phyloP scores from a whole-genome alignment of 768 basidiomycete species.

The Hericium erinaceus region DNA sequence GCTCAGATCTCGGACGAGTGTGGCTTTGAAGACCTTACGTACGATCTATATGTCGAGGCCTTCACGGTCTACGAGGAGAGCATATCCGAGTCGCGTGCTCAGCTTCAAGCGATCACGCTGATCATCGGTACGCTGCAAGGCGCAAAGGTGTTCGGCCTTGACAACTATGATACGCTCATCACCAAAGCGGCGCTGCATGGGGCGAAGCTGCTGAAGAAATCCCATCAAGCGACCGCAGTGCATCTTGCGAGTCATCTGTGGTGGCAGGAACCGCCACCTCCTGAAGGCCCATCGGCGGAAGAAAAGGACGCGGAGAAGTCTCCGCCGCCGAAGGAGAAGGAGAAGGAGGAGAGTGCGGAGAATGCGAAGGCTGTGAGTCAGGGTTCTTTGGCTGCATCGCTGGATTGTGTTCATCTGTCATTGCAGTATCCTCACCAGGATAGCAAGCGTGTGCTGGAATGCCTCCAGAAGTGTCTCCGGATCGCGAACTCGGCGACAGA shows the following conservation, averaged over 20 bases:
- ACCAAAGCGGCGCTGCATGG: slow-evolving; percentile 99
- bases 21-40: slow-evolving; percentile 90
- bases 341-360: slow-evolving; percentile 25
- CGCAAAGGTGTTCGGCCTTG: slow-evolving; percentile 83
- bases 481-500: slow-evolving; percentile 96
- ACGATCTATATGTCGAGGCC: slow-evolving; percentile 96
- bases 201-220: slow-evolving; percentile 94
- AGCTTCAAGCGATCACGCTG: slow-evolving; percentile 93
- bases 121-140: slow-evolving; percentile 88
- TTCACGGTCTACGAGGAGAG: slow-evolving; percentile 97
- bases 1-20: slow-evolving; percentile 94
- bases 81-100: slow-evolving; percentile 92
- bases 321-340: slow-evolving; percentile 30
- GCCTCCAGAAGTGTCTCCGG: slow-evolving; percentile 90
- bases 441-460: slow-evolving; percentile 95
- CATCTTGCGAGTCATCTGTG: slow-evolving; percentile 93
- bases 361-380: slow-evolving; percentile 22
- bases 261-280: slow-evolving; percentile 71
- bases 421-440: slow-evolving; percentile 78
- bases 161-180: slow-evolving; percentile 95
- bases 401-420: not conserved
- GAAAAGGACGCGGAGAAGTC: slow-evolving; percentile 23
- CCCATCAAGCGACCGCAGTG: slow-evolving; percentile 93
- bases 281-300: slow-evolving; percentile 26
- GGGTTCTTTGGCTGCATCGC: not conserved